Evolutionary conservation across 2,329 filamentous ascomycete species (phyloP), one percentile per base, ranked within the genome.

Genomic region (Monosporascus sp.): DNA sequence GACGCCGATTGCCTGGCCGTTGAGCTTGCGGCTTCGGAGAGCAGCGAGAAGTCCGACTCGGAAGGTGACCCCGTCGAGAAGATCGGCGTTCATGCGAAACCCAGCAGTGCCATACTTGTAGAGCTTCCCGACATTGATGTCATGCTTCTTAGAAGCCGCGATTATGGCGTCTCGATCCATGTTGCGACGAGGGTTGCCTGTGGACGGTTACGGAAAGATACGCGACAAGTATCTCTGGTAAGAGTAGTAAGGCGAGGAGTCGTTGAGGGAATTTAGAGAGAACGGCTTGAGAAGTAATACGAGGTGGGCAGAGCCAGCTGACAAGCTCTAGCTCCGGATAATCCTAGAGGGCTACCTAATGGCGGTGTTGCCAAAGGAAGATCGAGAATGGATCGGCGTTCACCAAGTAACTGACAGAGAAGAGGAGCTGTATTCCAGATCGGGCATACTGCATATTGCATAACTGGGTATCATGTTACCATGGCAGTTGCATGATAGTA

Each of bases 61-160:
- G 74, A 93, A 97, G 62, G 96, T 84, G 58, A 99, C 90, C 37
- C 90, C 94, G 68, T 95, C 89, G 64, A 97, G 87, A 52, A 96
- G 82, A 64, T 91, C 87, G 35, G 83, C 82, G 67, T 80, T 82
- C 83, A 87, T 86, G 62, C 83, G 83, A 68, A 87, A 87, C 55
- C 83, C 83, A 45, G 83, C 83, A 31, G 83, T 87, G 60, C 83
- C 83, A 72, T 87, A 87, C 61, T 80, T 82, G 73, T 84, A 87
- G 53, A 71, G 62, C 52, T 76, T 78, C 61, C 78, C 78, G n/a
- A 69, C 60, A 50, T 79, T 75, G 55, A 84, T 83, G 58, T 83
- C 78, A 68, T 85, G 80, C 72, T 79, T 83, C 71, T 78, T 74
- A 51, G 83, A 84, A 63, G 82, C 83, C 54, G 75, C 78, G 61